Evolutionary conservation across 176 grass and related monocot species (phyloP).

Genomic region (Carex parvula): DNA sequence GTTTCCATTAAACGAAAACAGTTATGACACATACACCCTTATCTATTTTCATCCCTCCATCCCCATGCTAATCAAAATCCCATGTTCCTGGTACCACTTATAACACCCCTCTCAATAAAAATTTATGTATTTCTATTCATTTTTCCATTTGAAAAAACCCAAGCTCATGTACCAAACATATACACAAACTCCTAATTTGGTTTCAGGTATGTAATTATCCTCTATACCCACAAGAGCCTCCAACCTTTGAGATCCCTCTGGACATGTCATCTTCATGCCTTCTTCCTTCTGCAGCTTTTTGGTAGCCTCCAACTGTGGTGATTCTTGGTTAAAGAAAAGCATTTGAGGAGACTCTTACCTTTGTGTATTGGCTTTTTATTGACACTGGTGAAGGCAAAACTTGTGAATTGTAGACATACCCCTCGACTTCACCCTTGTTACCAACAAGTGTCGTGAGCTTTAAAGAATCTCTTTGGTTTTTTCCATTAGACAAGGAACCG

Average conservation of each 20-base stretch:
- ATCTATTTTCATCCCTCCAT: neutral
- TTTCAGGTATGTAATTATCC: neutral
- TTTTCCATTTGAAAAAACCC: neutral
- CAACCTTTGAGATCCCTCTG: neutral
- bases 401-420: constrained; percentile 64
- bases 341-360: too few relatives aligned
- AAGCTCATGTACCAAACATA: neutral
- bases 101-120: neutral
- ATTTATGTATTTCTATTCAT: neutral
- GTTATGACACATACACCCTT: neutral
- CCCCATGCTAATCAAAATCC: neutral
- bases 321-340: too few relatives aligned
- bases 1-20: neutral
- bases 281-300: too few relatives aligned
- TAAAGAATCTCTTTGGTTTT: constrained; percentile 28
- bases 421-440: constrained; percentile 53
- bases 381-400: constrained; percentile 41
- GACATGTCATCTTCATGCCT: constrained; percentile 7
- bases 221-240: neutral
- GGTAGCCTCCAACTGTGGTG: too few relatives aligned
- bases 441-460: constrained; percentile 53
- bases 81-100: neutral
- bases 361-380: constrained; percentile 46
- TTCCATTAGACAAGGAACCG: constrained; percentile 26
- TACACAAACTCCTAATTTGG: neutral